Evolutionary conservation across 768 basidiomycete genomes (phyloP), one percentile per base, ranked within the genome.

Genomic region (Suillus paluster): DNA sequence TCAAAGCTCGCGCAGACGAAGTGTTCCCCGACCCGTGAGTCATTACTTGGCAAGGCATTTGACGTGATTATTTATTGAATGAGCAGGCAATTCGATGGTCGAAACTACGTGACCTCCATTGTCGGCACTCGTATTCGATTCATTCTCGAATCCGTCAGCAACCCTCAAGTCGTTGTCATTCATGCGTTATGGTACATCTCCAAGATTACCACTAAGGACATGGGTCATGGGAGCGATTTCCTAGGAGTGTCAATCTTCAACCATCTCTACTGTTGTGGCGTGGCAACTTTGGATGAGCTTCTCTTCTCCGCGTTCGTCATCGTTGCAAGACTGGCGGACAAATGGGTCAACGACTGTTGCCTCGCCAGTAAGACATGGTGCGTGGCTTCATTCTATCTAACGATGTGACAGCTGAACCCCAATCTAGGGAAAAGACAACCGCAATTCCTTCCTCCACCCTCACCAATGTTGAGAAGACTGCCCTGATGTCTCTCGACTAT

Each of bases 241-340:
- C 60, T 71, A 36, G 69, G 71, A 5, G 30, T 73, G 25, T 70
- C 73, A 25, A 63, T 73, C 38, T 73, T 78, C 33, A 70, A 69
- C 57, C 71, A 69, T 62, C 65, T 79, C 30, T 66, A 67, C 55
- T 64, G 68, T 53, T 69, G 71, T 34, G 73, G 77, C 21, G 59
- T 68, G 9, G 63, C 62, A 30, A 52, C 67, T 39, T 67, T 64
- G 14, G 76, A 77, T 56, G 76, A 77, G 14, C 75, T 77, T 46
- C 68, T 79, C 75, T 66, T 77, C 58, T 74, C 69, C 33, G 64
- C 70, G 17, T 79, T 77, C 52, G 64, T 77, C 42, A 46, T 64
- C 25, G 79, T 73, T 56, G 74, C 78, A 27, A 77, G 79, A 72
- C 67, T 77, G 54, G 64, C 71, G 7, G 76, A 77, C 48, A 77